Evolutionary conservation across 2,329 filamentous ascomycete species (phyloP), one percentile per base, ranked within the genome.

Genomic region (Aspergillus fumigatus): DNA sequence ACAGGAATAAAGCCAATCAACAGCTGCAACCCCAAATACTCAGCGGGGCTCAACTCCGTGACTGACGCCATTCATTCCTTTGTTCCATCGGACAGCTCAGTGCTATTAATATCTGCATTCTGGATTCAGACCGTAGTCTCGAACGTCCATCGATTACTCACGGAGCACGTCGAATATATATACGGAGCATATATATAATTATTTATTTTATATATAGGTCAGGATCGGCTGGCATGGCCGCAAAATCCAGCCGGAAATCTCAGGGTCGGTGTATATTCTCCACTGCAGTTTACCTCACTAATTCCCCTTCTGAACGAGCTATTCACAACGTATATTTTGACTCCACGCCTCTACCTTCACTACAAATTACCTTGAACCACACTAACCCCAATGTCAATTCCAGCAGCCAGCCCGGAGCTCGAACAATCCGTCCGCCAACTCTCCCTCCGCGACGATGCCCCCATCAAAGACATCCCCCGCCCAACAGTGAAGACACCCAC

Each of bases 351-450:
- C 32, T 38, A 7, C 47, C 10, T 11, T 26, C 4, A n/a, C 11
- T 17, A 11, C 23, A 48, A 48, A n/a, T 14, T 1, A 48, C 23
- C 4, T 9, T 8, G 5, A 48, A 48, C 14, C 32, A 38, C 55
- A 63, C 54, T 53, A 51, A 21, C 40, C 56, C 48, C 57, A 55
- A 63, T 66, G 62, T 63, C 62, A 45, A 27, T 57, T 53, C 48
- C 59, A 60, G 56, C 61, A 50, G 25, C 56, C 38, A 59, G 57
- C 43, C 60, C 62, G 10, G 69, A 71, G 56, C 68, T 73, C 50
- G 62, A 72, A 57, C 69, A 68, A n/a, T 64, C 66, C 40, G 65
- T 73, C 41, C 65, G 64, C 54, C 55, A 64, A 51, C 68, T 73
- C 14, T 62, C 65, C 52, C 68, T 74, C 59, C 63, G 63, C 52